Evolutionary conservation across 2,329 filamentous ascomycete genomes (phyloP).

Genomic region (Alternaria sp.): DNA sequence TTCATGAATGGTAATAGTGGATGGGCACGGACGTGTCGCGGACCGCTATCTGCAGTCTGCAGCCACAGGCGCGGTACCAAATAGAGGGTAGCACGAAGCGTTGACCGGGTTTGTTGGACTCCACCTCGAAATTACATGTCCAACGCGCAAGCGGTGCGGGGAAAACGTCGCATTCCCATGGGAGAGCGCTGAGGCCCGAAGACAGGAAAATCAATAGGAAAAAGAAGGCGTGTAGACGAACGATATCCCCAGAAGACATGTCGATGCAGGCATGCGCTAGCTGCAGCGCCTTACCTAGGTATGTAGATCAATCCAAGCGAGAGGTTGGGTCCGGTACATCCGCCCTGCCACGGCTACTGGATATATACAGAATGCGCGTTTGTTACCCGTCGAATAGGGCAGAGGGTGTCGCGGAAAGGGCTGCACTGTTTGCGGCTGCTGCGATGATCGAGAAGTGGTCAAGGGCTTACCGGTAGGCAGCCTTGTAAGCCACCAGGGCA

Average conservation of each 20-base stretch:
- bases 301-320: conserved; percentile 45
- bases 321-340: conserved; percentile 28
- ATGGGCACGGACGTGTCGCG: conserved; percentile 11
- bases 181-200: neutral
- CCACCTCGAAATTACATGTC: conserved; percentile 2
- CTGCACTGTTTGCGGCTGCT: conserved; percentile 17
- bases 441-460: conserved; percentile 6
- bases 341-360: conserved; percentile 8
- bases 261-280: conserved; percentile 30
- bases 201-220: neutral
- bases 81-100: conserved; percentile 7
- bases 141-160: neutral
- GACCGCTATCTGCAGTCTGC: conserved; percentile 17
- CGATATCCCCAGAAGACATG: neutral
- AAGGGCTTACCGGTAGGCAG: conserved; percentile 18
- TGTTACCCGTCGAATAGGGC: conserved; percentile 1
- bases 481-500: conserved; percentile 25
- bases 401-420: neutral
- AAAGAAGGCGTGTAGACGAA: neutral
- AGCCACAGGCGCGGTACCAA: conserved; percentile 15
- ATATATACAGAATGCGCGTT: neutral
- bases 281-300: conserved; percentile 43
- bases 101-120: conserved; percentile 11
- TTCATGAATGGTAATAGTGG: neutral
- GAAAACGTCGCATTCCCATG: conserved; percentile 2